Conservation (phyloP, 2,329 filamentous ascomycete species). For the Pseudocercospora vitis region DNA sequence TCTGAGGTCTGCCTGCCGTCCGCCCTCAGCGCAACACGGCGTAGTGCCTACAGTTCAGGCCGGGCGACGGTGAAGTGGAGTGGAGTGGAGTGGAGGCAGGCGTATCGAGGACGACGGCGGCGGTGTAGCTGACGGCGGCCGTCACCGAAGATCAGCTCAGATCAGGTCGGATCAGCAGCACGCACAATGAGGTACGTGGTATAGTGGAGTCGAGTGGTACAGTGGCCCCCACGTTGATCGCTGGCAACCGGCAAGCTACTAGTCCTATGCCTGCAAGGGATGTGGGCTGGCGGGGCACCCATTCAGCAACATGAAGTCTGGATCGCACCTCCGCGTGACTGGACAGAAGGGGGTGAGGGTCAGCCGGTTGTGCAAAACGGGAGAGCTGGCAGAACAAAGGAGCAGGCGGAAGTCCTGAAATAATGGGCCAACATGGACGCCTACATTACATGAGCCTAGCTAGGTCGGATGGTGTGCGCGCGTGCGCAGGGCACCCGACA, state of each 20-base stretch:
- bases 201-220: no score
- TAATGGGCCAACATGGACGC: no score
- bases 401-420: slow-evolving; percentile 1
- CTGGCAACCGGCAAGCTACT: no score
- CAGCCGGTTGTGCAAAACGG: background rate
- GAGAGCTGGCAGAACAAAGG: slow-evolving; percentile 7
- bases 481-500: slow-evolving; percentile 3
- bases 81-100: background rate
- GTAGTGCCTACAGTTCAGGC: background rate
- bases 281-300: no score
- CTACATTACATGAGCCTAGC: no score
- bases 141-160: background rate
- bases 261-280: no score
- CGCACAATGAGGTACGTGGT: background rate
- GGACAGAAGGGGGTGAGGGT: background rate
- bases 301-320: no score
- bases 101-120: background rate
- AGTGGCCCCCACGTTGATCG: no score
- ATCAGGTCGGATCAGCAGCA: background rate
- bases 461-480: no score
- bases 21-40: background rate
- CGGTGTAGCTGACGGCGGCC: slow-evolving; percentile 3
- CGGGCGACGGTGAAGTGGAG: background rate
- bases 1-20: background rate
- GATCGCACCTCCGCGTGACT: slow-evolving; percentile 2